Base-by-base conservation (phyloP, 176 grass and related monocot genomes). In the Carex parvula region DNA sequence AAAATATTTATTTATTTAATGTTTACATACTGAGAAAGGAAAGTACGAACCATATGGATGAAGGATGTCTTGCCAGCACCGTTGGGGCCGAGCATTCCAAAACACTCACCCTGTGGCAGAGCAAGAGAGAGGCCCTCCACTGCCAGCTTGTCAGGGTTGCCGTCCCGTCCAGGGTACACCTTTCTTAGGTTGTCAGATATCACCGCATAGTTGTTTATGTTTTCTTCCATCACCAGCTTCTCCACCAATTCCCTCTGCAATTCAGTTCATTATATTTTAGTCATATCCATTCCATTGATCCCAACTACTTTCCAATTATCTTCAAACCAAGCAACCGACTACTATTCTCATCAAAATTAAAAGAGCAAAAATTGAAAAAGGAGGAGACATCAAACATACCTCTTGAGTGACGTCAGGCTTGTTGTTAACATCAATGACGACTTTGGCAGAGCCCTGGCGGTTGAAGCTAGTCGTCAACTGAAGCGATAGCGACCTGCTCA, bases 61-160 rank as follows among this genome's bases (percentile, higher is more conserved):
- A 98, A 94, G 17, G 91, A 91, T 86, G 92, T 94, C 89, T 98
- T 98, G 33, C 95, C 95, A 64, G 95, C 92, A 37, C 95, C 95
- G 80, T 94, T 97, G 0, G 92, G 95, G 0, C 95, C 95, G 82
- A 98, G 95, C 95, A 98, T 98, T 46, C 95, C 95, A 29, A 98
- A 98, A 84, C 95, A 98, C 35, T 98, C 86, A 41, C 95, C 92
- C 85, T 91, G 87, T 46, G 92, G 86, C 18, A 94, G 24, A 80
- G 92, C 95, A 64, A 98, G 95, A 90, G 95, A 94, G 60, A 98
- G 85, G 17, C 89, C 95, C 79, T 85, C 85, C 71, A 98, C 91
- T 35, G 95, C 95, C 78, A 90, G 46, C 85, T 98, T 98, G 79
- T 93, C 89, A 50, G 90, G 87, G 58, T 94, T 98, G 85, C 95